Conservation (phyloP, 305 asterid species). For the Rubia balearica region DNA sequence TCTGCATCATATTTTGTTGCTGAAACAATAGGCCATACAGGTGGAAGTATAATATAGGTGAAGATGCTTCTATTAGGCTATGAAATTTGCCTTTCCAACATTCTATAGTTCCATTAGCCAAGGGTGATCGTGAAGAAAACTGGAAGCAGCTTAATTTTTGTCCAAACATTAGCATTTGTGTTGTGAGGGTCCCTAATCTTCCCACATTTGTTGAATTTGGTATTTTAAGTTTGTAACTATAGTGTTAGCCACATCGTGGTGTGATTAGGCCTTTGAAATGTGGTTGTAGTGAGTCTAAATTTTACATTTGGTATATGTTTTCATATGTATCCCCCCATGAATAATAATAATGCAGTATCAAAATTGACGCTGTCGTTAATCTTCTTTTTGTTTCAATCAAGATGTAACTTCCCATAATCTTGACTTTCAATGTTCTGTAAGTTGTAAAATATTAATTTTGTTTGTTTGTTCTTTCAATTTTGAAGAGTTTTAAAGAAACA, state of each 20-base stretch:
- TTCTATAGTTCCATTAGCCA: too few relatives aligned
- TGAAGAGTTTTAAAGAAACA: not conserved
- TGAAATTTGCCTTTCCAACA: too few relatives aligned
- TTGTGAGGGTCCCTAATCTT: not conserved
- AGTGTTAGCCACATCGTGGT: not conserved
- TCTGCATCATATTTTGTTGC: too few relatives aligned
- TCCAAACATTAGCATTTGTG: not conserved
- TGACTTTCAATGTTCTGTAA: too few relatives aligned
- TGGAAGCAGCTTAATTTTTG: slow-evolving; percentile 4
- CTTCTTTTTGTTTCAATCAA: too few relatives aligned
- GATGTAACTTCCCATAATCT: too few relatives aligned
- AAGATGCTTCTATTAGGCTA: too few relatives aligned
- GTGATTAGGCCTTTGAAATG: too few relatives aligned
- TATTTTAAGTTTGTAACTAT: too few relatives aligned
- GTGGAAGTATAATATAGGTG: too few relatives aligned
- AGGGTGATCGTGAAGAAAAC: slow-evolving; percentile 1
- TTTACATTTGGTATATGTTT: not conserved
- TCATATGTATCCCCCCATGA: not conserved
- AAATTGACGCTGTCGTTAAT: not conserved
- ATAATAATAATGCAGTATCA: not conserved
- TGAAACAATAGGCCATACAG: too few relatives aligned
- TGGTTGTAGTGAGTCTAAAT: not conserved
- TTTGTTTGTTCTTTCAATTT: not conserved
- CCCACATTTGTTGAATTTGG: not conserved
- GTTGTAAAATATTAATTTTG: too few relatives aligned